Evolutionary conservation across 768 basidiomycete species (phyloP), one percentile per base, ranked within the genome.

Genomic region (Lentinula raphanica): DNA sequence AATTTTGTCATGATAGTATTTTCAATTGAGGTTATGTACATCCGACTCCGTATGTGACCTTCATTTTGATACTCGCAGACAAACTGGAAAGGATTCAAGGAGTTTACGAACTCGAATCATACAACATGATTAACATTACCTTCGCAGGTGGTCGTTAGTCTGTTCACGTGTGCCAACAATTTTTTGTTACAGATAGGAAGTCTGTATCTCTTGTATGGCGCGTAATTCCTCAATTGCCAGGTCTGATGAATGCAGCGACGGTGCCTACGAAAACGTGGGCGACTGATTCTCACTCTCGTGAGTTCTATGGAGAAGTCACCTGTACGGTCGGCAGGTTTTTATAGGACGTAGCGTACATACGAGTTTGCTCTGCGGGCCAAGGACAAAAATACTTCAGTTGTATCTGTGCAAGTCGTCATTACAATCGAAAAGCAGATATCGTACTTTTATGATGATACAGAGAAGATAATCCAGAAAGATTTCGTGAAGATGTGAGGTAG

Each of bases 1-100:
- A n/a, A n/a, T n/a, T n/a, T n/a, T n/a, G n/a, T n/a, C n/a, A n/a
- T n/a, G n/a, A n/a, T n/a, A n/a, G n/a, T n/a, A 65, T 80, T 79
- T 54, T 80, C 74, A 9, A 71, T 67, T 12, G 78, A 78, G 28
- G 67, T 68, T 42, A 80, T 72, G 25, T 75, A n/a, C n/a, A n/a
- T n/a, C n/a, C 72, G 60, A 74, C 73, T 3, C 79, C 79, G 64
- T 81, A 80, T 3, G 78, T 76, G 62, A 81, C 74, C 58, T 76
- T 75, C 44, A 80, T 67, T 49, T 80, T 79, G 11, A 75, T 77
- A 17, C 74, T 75, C 25, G 79, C 79, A 5, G 77, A 74, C 62
- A 69, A 80, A 63, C 80, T 81, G 54, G n/a, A n/a, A 51, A 51
- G 15, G 45, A 19, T 48, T 56, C n/a, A n/a, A n/a, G 40, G n/a